Evolutionary conservation across 2,329 filamentous ascomycete species (phyloP).

Genomic region (Fusarium incarnatum): DNA sequence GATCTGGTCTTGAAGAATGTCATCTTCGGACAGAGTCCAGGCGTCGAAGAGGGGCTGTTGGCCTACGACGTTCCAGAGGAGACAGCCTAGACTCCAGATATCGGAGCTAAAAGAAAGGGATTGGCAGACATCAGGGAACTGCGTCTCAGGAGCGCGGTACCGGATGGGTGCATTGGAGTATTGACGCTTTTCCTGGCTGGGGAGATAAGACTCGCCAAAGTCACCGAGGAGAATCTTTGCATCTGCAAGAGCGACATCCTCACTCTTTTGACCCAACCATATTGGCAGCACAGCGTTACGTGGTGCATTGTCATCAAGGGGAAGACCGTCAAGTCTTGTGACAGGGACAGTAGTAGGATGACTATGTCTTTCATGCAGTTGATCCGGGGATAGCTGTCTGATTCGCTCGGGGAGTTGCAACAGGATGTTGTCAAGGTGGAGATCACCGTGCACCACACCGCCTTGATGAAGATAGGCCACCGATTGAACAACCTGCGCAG

Average conservation of each 20-base stretch:
- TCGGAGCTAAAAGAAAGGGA: slow-evolving; percentile 38
- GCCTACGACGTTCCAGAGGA: slow-evolving; percentile 38
- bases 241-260: slow-evolving; percentile 31
- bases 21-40: slow-evolving; percentile 34
- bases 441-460: slow-evolving; percentile 40
- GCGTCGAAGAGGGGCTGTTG: slow-evolving; percentile 40
- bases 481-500: slow-evolving; percentile 36
- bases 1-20: slow-evolving; percentile 35
- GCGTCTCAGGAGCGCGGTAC: slow-evolving; percentile 36
- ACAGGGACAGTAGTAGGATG: slow-evolving; percentile 32
- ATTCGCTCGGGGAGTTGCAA: slow-evolving; percentile 37
- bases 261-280: slow-evolving; percentile 39
- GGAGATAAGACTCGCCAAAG: slow-evolving; percentile 40
- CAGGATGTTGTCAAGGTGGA: slow-evolving; percentile 40
- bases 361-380: slow-evolving; percentile 31
- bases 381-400: slow-evolving; percentile 24
- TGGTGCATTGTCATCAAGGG: slow-evolving; percentile 35
- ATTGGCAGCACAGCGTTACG: slow-evolving; percentile 35
- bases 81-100: slow-evolving; percentile 41
- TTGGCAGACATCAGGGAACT: slow-evolving; percentile 34
- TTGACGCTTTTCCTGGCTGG: slow-evolving; percentile 24
- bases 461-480: slow-evolving; percentile 38
- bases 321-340: slow-evolving; percentile 38
- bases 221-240: slow-evolving; percentile 38
- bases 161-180: slow-evolving; percentile 39